phyloP scores from a whole-genome alignment of 108 stramenopile genomes.

The Nannochloropsis oceanica region DNA sequence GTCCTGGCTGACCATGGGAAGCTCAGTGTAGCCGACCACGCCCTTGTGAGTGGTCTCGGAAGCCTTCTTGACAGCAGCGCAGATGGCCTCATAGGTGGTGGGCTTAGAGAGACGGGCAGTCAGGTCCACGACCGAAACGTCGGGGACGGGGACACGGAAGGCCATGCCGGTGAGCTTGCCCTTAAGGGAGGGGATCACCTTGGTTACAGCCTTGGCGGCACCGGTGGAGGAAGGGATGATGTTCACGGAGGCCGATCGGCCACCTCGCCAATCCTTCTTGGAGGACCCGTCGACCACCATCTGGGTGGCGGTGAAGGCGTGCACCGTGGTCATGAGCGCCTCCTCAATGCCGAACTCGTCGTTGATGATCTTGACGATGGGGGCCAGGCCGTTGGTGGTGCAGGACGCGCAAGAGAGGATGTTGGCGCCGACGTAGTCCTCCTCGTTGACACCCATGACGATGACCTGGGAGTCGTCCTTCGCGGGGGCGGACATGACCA shows the following conservation, averaged over 20 bases:
- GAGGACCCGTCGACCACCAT: slow-evolving; percentile 94
- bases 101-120: slow-evolving; percentile 65
- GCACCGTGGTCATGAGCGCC: slow-evolving; percentile 99
- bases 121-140: slow-evolving; percentile 97
- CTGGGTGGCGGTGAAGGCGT: slow-evolving; percentile 99
- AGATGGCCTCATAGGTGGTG: slow-evolving; percentile 95
- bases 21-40: slow-evolving; percentile 96
- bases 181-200: slow-evolving; percentile 91
- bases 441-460: slow-evolving; percentile 97
- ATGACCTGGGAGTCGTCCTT: slow-evolving; percentile 97
- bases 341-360: slow-evolving; percentile 93
- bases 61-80: slow-evolving; percentile 69
- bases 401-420: slow-evolving; percentile 97
- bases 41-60: slow-evolving; percentile 80
- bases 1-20: slow-evolving; percentile 89
- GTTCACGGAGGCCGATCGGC: slow-evolving; percentile 96
- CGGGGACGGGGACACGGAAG: slow-evolving; percentile 97
- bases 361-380: slow-evolving; percentile 95
- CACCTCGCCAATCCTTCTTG: slow-evolving; percentile 99
- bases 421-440: slow-evolving; percentile 71
- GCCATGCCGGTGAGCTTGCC: slow-evolving; percentile 99
- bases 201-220: slow-evolving; percentile 99
- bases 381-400: slow-evolving; percentile 99
- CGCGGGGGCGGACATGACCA: slow-evolving; percentile 98
- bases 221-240: slow-evolving; percentile 99